Base-by-base conservation (phyloP, 192 early-diverging fungal species). In the Paraglomus brasilianum region DNA sequence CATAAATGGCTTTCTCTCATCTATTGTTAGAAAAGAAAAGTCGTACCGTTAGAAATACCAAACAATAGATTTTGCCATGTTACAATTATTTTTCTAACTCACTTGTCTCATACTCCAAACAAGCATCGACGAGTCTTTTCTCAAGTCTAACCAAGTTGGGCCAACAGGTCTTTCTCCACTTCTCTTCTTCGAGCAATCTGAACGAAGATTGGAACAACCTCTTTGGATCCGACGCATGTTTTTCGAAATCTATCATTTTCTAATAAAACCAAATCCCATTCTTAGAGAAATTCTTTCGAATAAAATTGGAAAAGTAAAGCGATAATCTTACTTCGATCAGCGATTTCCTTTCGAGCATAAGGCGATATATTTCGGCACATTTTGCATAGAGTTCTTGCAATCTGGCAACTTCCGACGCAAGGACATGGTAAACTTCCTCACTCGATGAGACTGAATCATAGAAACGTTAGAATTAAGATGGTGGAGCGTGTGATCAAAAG, bases 161-260 rank as follows among this genome's bases (percentile, higher is more conserved):
- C 61, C 85, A 88, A 39, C 89, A 90, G 1, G 86, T 81, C 49
- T 91, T 91, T 36, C 92, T 70, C 77, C 89, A 94, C 73, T 84
- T 82, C 47, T 93, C 92, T 71, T 94, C 92, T 72, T 94, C 91
- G 24, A 89, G 65, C n/a, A 94, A 75, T 67, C 85, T 87, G 74
- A 94, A 93, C 0, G 91, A 92, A 19, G 82, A 75, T 56, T 85
- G 78, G 58, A 91, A 91, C 19, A 94, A 73, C 36, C 92, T 76
- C 38, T 80, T 78, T 9, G 92, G 92, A 62, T 94, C 91, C 0
- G 83, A 88, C 2, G 92, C 92, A 0, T 83, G 79, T 49, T 80
- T 81, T 72, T 94, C 92, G 72, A 94, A 94, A 7, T 89, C 83
- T 24, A 83, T 79, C 85, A 93, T 93, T 72, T 78, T 79, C 80